Evolutionary conservation across 1,139 yeast genomes (phyloP), one percentile per base, ranked within the genome.

Genomic region (Meyerozyma carpophila): DNA sequence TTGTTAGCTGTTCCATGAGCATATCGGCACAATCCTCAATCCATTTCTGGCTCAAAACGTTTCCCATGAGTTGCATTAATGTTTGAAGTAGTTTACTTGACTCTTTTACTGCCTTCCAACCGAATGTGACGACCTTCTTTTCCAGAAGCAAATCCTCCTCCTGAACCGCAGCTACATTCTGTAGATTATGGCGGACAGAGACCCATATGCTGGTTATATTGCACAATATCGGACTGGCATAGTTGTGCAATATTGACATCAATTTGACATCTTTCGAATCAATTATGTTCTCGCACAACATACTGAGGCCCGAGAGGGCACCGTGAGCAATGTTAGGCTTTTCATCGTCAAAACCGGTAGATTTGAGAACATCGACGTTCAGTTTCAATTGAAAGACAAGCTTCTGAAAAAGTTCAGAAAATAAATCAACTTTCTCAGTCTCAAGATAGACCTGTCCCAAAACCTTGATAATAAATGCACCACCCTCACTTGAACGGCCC

Each of bases 401-500:
- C 0, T 49, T 41, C 1, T 61, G 52, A 8, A 81, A 48, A 20
- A 73, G 61, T 2, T 51, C 54, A n/a, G 47, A 18, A 1, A 53
- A 47, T 13, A 47, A 43, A 11, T 57, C 49, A 6, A 57, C 47
- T 3, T 53, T 52, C 11, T 53, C 48, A 42, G 44, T 41, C 10
- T 50, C 47, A 5, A 51, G 47, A 31, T 55, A 55, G n/a, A 57
- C 56, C 40, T 53, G 58, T 53, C 62, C 73, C 40, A 77, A 49
- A 48, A 84, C 73, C 51, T 77, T 79, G 36, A 84, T 64, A 11
- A 83, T 65, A 37, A 82, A 74, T 0, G 96, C 91, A 8, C 94
- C 96, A 24, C 91, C 84, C 49, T 91, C 97, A 42, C 90, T 84
- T 47, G 74, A 79, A 45, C 90, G 76, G 20, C 91, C 94, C 40